These are phyloP conservation scores for Senecio squalidus DNA, from an alignment of 140 eudicot species.

Conservation along the genomic window DNA sequence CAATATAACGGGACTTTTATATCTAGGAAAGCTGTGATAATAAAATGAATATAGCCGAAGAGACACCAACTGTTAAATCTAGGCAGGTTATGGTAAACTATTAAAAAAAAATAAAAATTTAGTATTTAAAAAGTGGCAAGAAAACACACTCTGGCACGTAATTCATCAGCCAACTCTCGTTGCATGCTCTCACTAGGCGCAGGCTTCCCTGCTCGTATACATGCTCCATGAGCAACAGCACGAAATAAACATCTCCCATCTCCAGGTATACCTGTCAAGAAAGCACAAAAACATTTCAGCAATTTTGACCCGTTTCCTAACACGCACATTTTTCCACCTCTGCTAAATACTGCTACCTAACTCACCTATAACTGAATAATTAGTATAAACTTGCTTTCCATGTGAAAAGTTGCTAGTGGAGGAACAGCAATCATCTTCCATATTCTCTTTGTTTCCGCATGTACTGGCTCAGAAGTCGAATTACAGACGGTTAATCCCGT, in stretches of 20 bases:
- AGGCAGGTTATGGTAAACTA: not conserved
- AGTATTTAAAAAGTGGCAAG: not conserved
- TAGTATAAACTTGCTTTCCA: conserved; percentile 70
- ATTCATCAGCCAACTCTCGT: conserved; percentile 59
- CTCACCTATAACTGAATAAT: conserved; percentile 86
- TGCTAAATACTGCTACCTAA: not conserved
- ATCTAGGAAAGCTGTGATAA: not conserved
- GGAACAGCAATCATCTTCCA: conserved; percentile 34
- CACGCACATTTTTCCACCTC: not conserved
- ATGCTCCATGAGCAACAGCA: conserved; percentile 61
- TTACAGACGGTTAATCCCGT: conserved; percentile 55
- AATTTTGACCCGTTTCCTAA: not conserved
- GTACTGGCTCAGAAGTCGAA: conserved; percentile 45
- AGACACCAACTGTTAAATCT: not conserved
- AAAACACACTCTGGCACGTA: conserved; percentile 54
- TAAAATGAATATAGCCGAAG: not conserved
- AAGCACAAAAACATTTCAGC: not conserved
- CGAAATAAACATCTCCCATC: conserved; percentile 67
- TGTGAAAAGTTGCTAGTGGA: conserved; percentile 44
- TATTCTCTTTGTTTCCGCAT: conserved; percentile 51
- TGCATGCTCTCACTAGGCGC: conserved; percentile 56
- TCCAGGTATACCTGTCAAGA: conserved; percentile 47
- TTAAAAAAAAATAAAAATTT: not conserved
- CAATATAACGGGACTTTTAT: not conserved
- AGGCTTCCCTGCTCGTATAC: conserved; percentile 48